A percentile compares a stretch with the other conserved stretches of the same genome.
Conservation (phyloP, 352 stramenopile genomes). For the Globisporangium iwayamae region DNA sequence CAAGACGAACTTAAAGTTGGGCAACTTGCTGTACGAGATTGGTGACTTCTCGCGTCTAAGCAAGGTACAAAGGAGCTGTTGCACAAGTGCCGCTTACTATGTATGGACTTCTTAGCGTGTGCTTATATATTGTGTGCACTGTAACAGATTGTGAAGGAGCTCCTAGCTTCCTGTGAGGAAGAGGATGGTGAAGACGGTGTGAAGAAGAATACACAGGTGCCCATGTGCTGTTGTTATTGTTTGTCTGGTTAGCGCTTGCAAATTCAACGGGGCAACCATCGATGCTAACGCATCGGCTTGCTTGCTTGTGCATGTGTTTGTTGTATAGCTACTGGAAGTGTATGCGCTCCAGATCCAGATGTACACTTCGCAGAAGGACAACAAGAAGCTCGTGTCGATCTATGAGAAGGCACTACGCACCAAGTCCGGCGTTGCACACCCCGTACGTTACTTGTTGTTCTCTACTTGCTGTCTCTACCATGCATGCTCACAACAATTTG, state of each 20-base stretch:
- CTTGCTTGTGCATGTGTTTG: constrained; percentile 24
- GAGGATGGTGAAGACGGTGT: constrained; percentile 84
- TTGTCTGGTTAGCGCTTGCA: background rate
- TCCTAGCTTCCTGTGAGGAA: constrained; percentile 83
- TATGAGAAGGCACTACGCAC: constrained; percentile 89
- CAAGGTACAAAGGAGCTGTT: constrained; percentile 38
- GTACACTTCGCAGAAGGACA: constrained; percentile 90
- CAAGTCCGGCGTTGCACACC: constrained; percentile 88
- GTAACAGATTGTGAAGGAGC: constrained; percentile 69
- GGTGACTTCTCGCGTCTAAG: constrained; percentile 62
- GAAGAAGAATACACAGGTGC: constrained; percentile 76
- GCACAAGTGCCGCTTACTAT: background rate
- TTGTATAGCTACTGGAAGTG: constrained; percentile 83
- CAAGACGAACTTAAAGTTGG: constrained; percentile 95
- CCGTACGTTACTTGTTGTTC: constrained; percentile 27
- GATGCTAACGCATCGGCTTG: background rate
- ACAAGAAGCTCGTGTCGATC: constrained; percentile 92
- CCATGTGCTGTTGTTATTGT: background rate
- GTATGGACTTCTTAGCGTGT: background rate
- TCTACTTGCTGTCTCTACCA: background rate
- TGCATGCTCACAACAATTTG: background rate
- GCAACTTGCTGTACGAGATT: constrained; percentile 90
- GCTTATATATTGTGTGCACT: background rate
- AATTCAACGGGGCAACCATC: background rate
- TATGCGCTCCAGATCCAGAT: constrained; percentile 93